Evolutionary conservation across 1,284 basidiomycete species (phyloP).

Genomic region (Rhodotorula sp.): DNA sequence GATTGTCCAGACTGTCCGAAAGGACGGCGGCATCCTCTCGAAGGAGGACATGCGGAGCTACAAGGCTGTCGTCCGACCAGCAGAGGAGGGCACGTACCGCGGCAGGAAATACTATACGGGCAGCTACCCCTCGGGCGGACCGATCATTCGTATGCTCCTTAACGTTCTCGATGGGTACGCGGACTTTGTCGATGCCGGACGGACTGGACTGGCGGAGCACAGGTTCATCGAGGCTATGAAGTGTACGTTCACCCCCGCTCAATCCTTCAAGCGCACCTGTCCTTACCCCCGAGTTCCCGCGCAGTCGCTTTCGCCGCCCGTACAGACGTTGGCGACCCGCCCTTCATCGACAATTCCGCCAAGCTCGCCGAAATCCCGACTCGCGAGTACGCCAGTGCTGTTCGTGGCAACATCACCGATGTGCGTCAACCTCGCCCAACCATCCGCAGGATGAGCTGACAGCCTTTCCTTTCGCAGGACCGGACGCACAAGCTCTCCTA

Average conservation of each 20-base stretch:
- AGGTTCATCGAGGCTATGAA: slow-evolving; percentile 73
- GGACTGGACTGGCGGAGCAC: slow-evolving; percentile 63
- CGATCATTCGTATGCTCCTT: slow-evolving; percentile 73
- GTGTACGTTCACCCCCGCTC: slow-evolving; percentile 52
- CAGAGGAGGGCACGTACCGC: slow-evolving; percentile 71
- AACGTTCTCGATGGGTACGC: slow-evolving; percentile 69
- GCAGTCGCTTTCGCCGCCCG: slow-evolving; percentile 55
- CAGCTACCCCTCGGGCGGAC: slow-evolving; percentile 76
- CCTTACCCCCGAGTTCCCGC: too few relatives aligned
- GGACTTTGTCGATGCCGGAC: slow-evolving; percentile 56
- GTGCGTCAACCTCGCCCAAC: slow-evolving; percentile 53
- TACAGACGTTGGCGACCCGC: slow-evolving; percentile 75
- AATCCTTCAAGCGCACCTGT: neutral
- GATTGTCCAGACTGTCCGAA: slow-evolving; percentile 63
- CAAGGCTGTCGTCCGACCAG: slow-evolving; percentile 65
- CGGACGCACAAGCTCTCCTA: slow-evolving; percentile 73
- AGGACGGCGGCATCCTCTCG: slow-evolving; percentile 74
- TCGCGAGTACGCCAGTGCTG: slow-evolving; percentile 63
- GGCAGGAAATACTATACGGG: slow-evolving; percentile 79
- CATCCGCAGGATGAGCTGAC: neutral
- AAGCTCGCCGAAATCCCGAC: slow-evolving; percentile 66
- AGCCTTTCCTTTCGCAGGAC: slow-evolving; percentile 55
- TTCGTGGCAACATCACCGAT: slow-evolving; percentile 71
- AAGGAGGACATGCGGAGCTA: slow-evolving; percentile 69
- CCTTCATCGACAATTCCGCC: slow-evolving; percentile 59